Evolutionary conservation across 345 rosid species (phyloP).

Genomic region (Passiflora organensis): DNA sequence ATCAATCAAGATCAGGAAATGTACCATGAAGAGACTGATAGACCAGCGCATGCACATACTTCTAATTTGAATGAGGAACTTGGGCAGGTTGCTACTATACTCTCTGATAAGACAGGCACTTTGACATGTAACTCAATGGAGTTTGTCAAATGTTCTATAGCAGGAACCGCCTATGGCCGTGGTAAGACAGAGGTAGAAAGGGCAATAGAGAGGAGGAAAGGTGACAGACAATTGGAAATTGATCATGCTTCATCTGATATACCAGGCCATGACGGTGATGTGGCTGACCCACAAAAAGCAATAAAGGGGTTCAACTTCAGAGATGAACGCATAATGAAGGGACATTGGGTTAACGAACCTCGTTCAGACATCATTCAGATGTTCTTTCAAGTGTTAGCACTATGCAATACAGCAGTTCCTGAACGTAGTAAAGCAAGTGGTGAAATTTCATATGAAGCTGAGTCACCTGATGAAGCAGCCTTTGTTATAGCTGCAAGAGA

Average conservation of each 20-base stretch:
- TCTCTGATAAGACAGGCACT: slow-evolving; percentile 97
- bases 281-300: slow-evolving; percentile 16
- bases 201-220: slow-evolving; percentile 39
- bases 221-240: slow-evolving; percentile 21
- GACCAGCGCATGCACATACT: slow-evolving; percentile 74
- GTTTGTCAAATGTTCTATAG: slow-evolving; percentile 81
- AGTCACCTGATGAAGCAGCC: slow-evolving; percentile 85
- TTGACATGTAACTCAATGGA: slow-evolving; percentile 95
- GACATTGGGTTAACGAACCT: slow-evolving; percentile 59
- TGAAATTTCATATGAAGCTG: slow-evolving; percentile 70
- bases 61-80: slow-evolving; percentile 95
- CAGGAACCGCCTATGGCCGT: slow-evolving; percentile 64
- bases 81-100: slow-evolving; percentile 72
- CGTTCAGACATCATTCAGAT: slow-evolving; percentile 34
- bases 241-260: slow-evolving; percentile 19
- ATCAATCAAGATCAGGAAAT: slow-evolving; percentile 75
- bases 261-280: slow-evolving; percentile 7
- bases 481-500: slow-evolving; percentile 81
- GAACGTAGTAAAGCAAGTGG: slow-evolving; percentile 31
- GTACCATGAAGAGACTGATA: slow-evolving; percentile 60
- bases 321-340: slow-evolving; percentile 70
- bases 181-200: slow-evolving; percentile 81
- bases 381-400: slow-evolving; percentile 63
- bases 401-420: slow-evolving; percentile 84
- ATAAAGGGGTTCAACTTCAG: slow-evolving; percentile 80